phyloP scores from a whole-genome alignment of 164 flowering plant species.

The Dillenia turbinata region DNA sequence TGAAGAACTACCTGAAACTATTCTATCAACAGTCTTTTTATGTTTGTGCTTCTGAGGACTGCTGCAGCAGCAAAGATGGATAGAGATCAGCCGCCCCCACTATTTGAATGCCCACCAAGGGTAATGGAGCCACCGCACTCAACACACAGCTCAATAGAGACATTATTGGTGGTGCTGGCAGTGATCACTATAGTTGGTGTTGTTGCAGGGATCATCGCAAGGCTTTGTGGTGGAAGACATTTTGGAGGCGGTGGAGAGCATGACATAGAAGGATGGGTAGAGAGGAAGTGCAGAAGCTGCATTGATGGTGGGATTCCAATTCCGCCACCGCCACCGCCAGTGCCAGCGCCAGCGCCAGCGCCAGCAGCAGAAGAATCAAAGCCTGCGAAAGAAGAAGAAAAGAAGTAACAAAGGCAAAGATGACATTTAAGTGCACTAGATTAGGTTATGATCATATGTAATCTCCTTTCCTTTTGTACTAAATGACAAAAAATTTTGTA shows the following conservation, averaged over 20 bases:
- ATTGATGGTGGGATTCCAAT: slow-evolving; percentile 57
- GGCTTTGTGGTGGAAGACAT: slow-evolving; percentile 73
- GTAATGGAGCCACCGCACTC: slow-evolving; percentile 20
- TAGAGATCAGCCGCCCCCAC: slow-evolving; percentile 21
- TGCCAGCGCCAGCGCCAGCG: slow-evolving; percentile 13
- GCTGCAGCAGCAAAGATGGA: slow-evolving; percentile 12
- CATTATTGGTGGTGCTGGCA: slow-evolving; percentile 71
- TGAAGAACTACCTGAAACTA: no score
- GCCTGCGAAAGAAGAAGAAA: slow-evolving; percentile 13
- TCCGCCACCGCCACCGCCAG: slow-evolving; percentile 25
- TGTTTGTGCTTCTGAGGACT: slow-evolving; percentile 5
- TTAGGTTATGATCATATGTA: no score
- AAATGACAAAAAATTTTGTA: no score
- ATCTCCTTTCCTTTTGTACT: no score
- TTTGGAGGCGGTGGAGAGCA: slow-evolving; percentile 52
- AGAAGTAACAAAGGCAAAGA: background rate
- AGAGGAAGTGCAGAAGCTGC: slow-evolving; percentile 66
- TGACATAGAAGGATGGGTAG: slow-evolving; percentile 84
- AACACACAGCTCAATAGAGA: slow-evolving; percentile 55
- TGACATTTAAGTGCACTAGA: no score
- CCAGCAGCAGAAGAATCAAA: slow-evolving; percentile 27
- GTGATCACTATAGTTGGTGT: slow-evolving; percentile 62
- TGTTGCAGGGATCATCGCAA: slow-evolving; percentile 63
- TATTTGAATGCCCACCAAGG: slow-evolving; percentile 17
- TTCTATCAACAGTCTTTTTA: background rate